phyloP scores from a whole-genome alignment of 2,329 filamentous ascomycete species.

The Colletotrichum sp. region DNA sequence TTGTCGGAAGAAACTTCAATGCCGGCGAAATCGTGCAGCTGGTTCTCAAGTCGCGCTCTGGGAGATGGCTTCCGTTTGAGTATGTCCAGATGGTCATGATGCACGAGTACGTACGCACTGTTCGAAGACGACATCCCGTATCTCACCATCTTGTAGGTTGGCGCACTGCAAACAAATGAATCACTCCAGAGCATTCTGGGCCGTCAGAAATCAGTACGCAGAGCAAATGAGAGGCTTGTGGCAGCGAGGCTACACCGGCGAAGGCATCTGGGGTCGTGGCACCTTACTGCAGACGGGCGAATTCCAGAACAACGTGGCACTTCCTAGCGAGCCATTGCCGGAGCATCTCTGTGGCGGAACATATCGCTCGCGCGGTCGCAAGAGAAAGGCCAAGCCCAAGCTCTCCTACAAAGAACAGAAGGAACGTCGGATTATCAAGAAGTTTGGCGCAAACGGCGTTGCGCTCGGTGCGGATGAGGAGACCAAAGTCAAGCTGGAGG shows the following conservation, averaged over 20 bases:
- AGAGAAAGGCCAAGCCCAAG: slow-evolving; percentile 60
- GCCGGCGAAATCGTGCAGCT: slow-evolving; percentile 87
- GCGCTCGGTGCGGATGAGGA: slow-evolving; percentile 73
- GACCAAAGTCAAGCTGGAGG: slow-evolving; percentile 69
- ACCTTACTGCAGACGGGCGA: slow-evolving; percentile 64
- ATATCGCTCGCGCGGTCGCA: slow-evolving; percentile 63
- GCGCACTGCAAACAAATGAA: slow-evolving; percentile 95
- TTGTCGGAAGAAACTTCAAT: slow-evolving; percentile 90
- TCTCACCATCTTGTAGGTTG: slow-evolving; percentile 48
- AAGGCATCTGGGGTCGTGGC: slow-evolving; percentile 84
- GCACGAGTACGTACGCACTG: slow-evolving; percentile 63
- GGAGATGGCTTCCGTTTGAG: slow-evolving; percentile 79
- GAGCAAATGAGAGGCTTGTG: slow-evolving; percentile 74
- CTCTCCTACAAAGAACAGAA: slow-evolving; percentile 75
- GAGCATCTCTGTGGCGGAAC: slow-evolving; percentile 84
- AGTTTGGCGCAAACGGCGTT: slow-evolving; percentile 76
- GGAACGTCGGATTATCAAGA: slow-evolving; percentile 74
- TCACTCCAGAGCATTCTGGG: slow-evolving; percentile 82
- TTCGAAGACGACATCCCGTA: neutral
- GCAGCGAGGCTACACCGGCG: slow-evolving; percentile 74
- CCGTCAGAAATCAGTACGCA: slow-evolving; percentile 75
- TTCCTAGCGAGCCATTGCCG: slow-evolving; percentile 62
- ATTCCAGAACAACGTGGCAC: slow-evolving; percentile 60
- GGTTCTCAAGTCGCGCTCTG: slow-evolving; percentile 72
- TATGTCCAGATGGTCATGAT: slow-evolving; percentile 97